These are phyloP conservation scores for Friedmanniomyces simplex DNA, from an alignment of 495 filamentous ascomycete genomes.

Conservation along the genomic window DNA sequence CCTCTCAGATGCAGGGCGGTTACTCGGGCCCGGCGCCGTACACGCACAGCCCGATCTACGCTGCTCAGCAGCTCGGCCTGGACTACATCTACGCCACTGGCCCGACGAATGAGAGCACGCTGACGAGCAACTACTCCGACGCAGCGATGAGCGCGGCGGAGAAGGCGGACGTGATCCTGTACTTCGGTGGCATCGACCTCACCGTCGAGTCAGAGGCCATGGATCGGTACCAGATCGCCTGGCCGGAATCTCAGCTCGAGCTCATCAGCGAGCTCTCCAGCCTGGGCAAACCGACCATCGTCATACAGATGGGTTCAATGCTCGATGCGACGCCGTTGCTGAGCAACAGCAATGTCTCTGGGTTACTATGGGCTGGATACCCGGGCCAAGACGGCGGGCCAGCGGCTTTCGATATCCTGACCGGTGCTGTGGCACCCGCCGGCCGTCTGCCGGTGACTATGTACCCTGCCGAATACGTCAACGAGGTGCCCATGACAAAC, in stretches of 20 bases:
- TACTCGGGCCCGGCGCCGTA: conserved; percentile 49
- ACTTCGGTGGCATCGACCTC: conserved; percentile 48
- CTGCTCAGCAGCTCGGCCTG: conserved; percentile 37
- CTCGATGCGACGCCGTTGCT: conserved; percentile 23
- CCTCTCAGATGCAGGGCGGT: conserved; percentile 50
- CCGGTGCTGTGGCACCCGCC: conserved; percentile 44
- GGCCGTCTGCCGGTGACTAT: conserved; percentile 49
- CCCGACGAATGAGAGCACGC: conserved; percentile 33
- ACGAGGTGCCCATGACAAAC: conserved; percentile 44
- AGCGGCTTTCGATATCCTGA: conserved; percentile 46
- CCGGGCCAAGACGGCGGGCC: conserved; percentile 50
- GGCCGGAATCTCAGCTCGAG: conserved; percentile 47
- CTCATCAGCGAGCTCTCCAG: conserved; percentile 42
- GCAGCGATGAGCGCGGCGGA: conserved; percentile 40
- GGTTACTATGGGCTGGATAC: conserved; percentile 50
- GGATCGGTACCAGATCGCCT: conserved; percentile 47
- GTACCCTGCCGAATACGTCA: conserved; percentile 46
- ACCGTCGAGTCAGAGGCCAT: conserved; percentile 45
- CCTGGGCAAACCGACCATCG: conserved; percentile 44
- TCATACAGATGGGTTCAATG: conserved; percentile 46
- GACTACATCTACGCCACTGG: conserved; percentile 41
- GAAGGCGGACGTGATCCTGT: conserved; percentile 46
- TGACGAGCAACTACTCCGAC: conserved; percentile 32
- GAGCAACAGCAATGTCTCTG: conserved; percentile 39
- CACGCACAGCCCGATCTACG: conserved; percentile 42